A percentile compares a stretch with the other conserved stretches of the same genome.
phyloP scores from a whole-genome alignment of 176 grass and related monocot genomes.

The Zoysia pacifica region DNA sequence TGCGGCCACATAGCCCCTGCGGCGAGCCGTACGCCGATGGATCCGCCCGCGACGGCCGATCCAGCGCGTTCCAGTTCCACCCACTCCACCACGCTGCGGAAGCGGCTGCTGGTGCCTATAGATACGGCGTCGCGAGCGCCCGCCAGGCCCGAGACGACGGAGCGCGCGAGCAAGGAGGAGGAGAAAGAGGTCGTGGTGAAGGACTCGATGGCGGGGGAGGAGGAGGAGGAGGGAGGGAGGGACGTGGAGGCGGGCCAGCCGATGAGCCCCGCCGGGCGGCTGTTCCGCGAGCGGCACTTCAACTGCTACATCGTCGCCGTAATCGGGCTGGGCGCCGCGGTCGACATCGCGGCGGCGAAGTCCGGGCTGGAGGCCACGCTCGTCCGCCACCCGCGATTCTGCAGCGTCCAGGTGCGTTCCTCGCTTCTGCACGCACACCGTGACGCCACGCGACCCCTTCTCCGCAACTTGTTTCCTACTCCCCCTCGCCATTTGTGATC shows the following conservation, averaged over 20 bases:
- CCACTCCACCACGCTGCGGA: slow-evolving; percentile 24
- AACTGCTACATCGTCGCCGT: slow-evolving; percentile 82
- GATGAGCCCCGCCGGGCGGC: slow-evolving; percentile 77
- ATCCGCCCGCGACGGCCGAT: slow-evolving; percentile 29
- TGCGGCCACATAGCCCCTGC: background rate
- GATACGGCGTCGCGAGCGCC: slow-evolving; percentile 22
- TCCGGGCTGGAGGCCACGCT: slow-evolving; percentile 63
- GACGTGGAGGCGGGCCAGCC: slow-evolving; percentile 43
- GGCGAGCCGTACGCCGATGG: slow-evolving; percentile 28
- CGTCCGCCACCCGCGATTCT: slow-evolving; percentile 80
- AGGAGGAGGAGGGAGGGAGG: background rate
- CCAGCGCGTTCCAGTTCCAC: background rate
- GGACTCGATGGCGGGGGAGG: background rate
- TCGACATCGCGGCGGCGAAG: slow-evolving; percentile 47
- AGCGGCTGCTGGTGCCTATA: slow-evolving; percentile 20
- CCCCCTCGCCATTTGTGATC: background rate
- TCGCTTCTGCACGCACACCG: background rate
- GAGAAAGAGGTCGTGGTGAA: background rate
- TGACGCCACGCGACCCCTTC: background rate
- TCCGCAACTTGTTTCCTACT: background rate
- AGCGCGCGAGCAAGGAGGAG: slow-evolving; percentile 19
- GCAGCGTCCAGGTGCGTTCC: slow-evolving; percentile 69
- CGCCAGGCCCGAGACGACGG: background rate
- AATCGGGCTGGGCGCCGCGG: slow-evolving; percentile 46
- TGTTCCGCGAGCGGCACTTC: slow-evolving; percentile 72